A percentile compares a stretch with the other conserved stretches of the same genome.
Conservation (phyloP, 2,329 filamentous ascomycete genomes). For the Xylariaceae sp. region DNA sequence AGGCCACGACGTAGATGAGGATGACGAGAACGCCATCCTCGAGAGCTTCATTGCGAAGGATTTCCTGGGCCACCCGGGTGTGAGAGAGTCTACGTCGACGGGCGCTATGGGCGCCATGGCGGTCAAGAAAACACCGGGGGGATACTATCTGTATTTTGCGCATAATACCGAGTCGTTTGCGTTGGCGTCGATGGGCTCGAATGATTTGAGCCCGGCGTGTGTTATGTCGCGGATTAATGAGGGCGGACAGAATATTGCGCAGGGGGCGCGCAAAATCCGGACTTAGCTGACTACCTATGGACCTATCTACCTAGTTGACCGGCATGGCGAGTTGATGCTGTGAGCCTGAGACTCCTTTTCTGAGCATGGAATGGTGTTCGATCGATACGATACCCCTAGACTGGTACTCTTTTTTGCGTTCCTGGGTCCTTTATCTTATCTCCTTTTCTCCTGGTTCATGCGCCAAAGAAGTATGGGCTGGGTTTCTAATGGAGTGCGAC, state of each 20-base stretch:
- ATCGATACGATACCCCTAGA: neutral
- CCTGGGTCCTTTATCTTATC: neutral
- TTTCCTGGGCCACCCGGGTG: constrained; percentile 88
- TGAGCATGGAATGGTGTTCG: neutral
- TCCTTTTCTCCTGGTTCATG: neutral
- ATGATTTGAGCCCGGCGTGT: constrained; percentile 68
- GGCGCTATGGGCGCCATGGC: constrained; percentile 87
- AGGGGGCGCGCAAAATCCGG: constrained; percentile 49
- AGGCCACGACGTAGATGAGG: constrained; percentile 59
- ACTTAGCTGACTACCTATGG: constrained; percentile 17
- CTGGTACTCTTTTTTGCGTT: neutral
- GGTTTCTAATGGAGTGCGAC: no score
- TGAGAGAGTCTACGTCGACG: constrained; percentile 70
- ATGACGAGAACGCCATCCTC: constrained; percentile 72
- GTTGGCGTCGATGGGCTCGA: constrained; percentile 79
- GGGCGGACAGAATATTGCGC: constrained; percentile 45
- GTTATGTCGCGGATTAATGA: constrained; percentile 76
- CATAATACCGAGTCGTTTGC: constrained; percentile 93
- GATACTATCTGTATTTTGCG: constrained; percentile 83
- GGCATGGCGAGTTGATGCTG: neutral
- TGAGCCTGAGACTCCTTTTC: neutral
- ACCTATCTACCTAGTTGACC: neutral
- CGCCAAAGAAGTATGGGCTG: neutral
- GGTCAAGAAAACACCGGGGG: constrained; percentile 74
- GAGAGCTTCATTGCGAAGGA: constrained; percentile 76